Conservation (phyloP, 2,329 filamentous ascomycete species). For the Fonsecaea nubica region DNA sequence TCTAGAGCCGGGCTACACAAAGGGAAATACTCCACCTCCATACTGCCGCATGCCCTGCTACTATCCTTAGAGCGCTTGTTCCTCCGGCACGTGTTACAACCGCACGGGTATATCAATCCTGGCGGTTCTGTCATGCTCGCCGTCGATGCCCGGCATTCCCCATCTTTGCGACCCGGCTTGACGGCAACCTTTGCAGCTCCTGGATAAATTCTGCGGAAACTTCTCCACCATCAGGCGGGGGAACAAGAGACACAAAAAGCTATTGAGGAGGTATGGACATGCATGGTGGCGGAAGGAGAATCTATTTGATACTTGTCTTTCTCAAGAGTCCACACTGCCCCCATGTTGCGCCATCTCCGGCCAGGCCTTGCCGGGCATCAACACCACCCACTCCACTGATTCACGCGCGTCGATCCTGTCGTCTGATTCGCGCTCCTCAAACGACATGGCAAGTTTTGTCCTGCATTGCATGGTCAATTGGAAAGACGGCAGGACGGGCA, state of each 20-base stretch:
- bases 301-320: neutral
- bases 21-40: constrained; percentile 2
- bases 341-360: constrained; percentile 5
- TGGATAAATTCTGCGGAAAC: neutral
- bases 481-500: neutral
- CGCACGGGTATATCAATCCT: neutral
- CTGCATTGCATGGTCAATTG: neutral
- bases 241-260: neutral
- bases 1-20: neutral
- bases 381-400: constrained; percentile 4
- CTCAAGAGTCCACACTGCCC: constrained; percentile 1
- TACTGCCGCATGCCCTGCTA: neutral
- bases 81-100: constrained; percentile 20
- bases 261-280: neutral
- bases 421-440: constrained; percentile 13
- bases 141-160: neutral
- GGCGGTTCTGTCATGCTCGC: neutral
- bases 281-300: neutral
- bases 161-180: neutral
- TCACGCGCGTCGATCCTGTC: constrained; percentile 6
- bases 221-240: neutral
- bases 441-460: constrained; percentile 1
- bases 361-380: neutral
- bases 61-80: constrained; percentile 20
- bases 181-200: neutral